phyloP scores from a whole-genome alignment of 768 basidiomycete genomes.

The Galerina marginata region DNA sequence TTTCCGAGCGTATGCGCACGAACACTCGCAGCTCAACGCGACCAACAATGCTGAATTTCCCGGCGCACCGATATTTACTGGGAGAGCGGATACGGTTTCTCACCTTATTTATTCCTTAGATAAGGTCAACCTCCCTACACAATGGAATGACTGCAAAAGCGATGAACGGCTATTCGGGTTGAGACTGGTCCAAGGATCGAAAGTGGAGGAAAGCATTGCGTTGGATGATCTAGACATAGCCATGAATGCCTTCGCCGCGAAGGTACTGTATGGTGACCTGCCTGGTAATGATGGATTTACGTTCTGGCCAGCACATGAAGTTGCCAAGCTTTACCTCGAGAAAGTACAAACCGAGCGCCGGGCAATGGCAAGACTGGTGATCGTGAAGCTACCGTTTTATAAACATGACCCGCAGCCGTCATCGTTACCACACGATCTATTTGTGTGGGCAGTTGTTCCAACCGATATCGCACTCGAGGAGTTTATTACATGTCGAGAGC shows the following conservation, averaged over 20 bases:
- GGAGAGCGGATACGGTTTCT: slow-evolving; percentile 7
- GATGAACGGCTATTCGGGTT: not conserved
- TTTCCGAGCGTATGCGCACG: slow-evolving; percentile 1
- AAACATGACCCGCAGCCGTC: not conserved
- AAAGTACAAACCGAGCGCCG: not conserved
- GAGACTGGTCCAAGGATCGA: not conserved
- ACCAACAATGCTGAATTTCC: slow-evolving; percentile 10
- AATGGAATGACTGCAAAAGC: not conserved
- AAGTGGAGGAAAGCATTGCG: not conserved
- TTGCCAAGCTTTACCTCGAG: not conserved
- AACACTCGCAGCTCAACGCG: slow-evolving; percentile 12
- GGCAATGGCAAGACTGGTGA: not conserved
- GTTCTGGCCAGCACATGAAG: slow-evolving; percentile 8
- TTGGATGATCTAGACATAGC: not conserved
- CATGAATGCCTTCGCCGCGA: not conserved
- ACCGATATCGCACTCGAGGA: not conserved
- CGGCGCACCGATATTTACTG: slow-evolving; percentile 11
- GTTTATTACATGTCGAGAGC: not conserved
- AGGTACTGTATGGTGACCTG: slow-evolving; percentile 1
- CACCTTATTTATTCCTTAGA: slow-evolving; percentile 4
- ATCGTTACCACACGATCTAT: not conserved
- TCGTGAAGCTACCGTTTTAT: slow-evolving; percentile 5
- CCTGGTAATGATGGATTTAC: not conserved
- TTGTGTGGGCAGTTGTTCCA: slow-evolving; percentile 2
- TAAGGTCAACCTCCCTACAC: not conserved